These are phyloP conservation scores for Paecilomyces sp. DNA, from an alignment of 2,329 filamentous ascomycete genomes.

Conservation along the genomic window DNA sequence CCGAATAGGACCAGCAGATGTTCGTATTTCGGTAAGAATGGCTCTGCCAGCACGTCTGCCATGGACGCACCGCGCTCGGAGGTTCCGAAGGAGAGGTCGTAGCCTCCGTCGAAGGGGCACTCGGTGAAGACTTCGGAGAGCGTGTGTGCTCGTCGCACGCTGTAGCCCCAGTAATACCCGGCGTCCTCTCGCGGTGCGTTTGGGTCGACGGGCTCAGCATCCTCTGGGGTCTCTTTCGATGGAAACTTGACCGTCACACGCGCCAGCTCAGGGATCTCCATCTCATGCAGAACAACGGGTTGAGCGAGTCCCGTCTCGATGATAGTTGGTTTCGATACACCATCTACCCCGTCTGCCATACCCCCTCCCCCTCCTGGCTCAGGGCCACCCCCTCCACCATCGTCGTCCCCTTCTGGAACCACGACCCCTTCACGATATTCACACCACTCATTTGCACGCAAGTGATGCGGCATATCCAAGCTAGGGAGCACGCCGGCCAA, in stretches of 20 bases:
- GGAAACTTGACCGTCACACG: constrained; percentile 66
- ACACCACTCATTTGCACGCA: constrained; percentile 69
- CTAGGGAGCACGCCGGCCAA: constrained; percentile 67
- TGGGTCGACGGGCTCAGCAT: constrained; percentile 59
- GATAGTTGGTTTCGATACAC: constrained; percentile 21
- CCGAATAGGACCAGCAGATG: constrained; percentile 76
- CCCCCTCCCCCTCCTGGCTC: constrained; percentile 41
- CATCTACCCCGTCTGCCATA: constrained; percentile 14
- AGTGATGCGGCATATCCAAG: constrained; percentile 79
- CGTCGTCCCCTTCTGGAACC: constrained; percentile 38
- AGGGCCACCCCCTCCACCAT: constrained; percentile 5
- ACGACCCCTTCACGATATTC: constrained; percentile 73
- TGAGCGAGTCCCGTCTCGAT: constrained; percentile 45
- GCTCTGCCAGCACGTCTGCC: constrained; percentile 31
- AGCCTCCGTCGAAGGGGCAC: constrained; percentile 65
- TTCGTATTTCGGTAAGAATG: constrained; percentile 44
- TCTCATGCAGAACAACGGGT: constrained; percentile 47
- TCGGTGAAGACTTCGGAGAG: constrained; percentile 73
- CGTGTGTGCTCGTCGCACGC: constrained; percentile 57
- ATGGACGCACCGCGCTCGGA: constrained; percentile 63
- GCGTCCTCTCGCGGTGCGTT: constrained; percentile 62
- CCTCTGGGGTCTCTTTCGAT: constrained; percentile 27
- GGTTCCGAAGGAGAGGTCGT: constrained; percentile 76
- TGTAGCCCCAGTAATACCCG: constrained; percentile 85
- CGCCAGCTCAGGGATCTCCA: constrained; percentile 59